A percentile compares a stretch with the other conserved stretches of the same genome.
phyloP scores from a whole-genome alignment of 345 rosid species.

The Hypericum perforatum region DNA sequence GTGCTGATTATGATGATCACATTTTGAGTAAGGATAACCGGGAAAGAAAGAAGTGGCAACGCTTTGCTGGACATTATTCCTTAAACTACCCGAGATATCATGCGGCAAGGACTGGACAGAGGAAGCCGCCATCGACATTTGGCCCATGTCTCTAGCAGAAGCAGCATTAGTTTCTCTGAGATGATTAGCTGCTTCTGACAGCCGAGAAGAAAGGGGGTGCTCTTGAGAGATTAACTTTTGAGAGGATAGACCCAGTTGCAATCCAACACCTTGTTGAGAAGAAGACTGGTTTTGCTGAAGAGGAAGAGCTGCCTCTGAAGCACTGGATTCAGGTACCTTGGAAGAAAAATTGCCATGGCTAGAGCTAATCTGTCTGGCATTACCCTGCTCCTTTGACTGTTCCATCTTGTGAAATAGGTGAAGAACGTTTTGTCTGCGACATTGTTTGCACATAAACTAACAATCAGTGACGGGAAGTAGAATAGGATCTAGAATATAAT shows the following conservation, averaged over 20 bases:
- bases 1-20: constrained; percentile 32
- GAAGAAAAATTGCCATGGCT: constrained; percentile 28
- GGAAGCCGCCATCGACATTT: constrained; percentile 34
- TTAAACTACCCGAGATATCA: constrained; percentile 23
- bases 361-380: constrained; percentile 37
- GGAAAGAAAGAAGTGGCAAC: constrained; percentile 24
- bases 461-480: not conserved
- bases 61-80: constrained; percentile 21
- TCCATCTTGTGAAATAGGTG: constrained; percentile 90
- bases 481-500: not conserved
- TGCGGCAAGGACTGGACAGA: constrained; percentile 31
- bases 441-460: not conserved
- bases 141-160: constrained; percentile 35
- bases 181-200: constrained; percentile 22
- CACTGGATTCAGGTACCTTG: constrained; percentile 38
- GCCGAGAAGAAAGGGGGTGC: constrained; percentile 24
- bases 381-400: too few species aligned
- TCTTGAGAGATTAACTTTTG: constrained; percentile 38
- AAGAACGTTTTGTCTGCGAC: constrained; percentile 72
- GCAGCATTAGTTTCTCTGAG: constrained; percentile 18
- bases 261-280: constrained; percentile 64
- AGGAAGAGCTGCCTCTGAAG: constrained; percentile 46
- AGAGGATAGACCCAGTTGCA: too few species aligned
- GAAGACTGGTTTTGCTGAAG: constrained; percentile 44
- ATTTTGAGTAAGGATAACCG: constrained; percentile 40